Evolutionary conservation across 441 rosid genomes (phyloP).

Genomic region (Corymbia calophylla): DNA sequence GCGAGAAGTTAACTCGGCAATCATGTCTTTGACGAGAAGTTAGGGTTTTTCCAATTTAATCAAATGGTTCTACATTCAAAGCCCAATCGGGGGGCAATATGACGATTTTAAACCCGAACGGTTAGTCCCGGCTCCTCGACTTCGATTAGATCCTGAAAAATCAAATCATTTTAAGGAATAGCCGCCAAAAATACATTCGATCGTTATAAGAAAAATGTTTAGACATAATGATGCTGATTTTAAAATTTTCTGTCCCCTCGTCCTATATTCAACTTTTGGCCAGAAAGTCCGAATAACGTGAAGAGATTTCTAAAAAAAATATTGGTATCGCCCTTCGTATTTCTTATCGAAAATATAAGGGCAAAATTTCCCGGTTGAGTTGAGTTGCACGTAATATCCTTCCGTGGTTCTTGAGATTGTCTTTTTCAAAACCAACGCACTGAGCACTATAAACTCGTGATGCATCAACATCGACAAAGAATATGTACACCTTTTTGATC

Average conservation of each 20-base stretch:
- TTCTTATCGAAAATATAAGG: not conserved
- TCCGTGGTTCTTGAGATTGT: not conserved
- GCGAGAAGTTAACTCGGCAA: not conserved
- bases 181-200: rapidly evolving
- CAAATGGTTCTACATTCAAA: too few relatives aligned
- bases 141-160: not conserved
- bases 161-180: too few relatives aligned
- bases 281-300: rapidly evolving
- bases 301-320: not conserved
- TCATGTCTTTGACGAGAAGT: too few relatives aligned
- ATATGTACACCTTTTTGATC: not conserved
- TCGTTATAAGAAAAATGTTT: rapidly evolving
- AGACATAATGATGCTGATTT: rapidly evolving
- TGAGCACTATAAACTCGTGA: not conserved
- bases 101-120: too few relatives aligned
- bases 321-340: not conserved
- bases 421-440: not conserved
- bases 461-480: not conserved
- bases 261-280: not conserved
- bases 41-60: too few relatives aligned
- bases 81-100: too few relatives aligned
- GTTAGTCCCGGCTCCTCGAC: too few relatives aligned
- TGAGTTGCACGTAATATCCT: not conserved
- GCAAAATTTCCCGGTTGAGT: not conserved
- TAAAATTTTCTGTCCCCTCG: not conserved